Base-by-base conservation (phyloP, 2,329 filamentous ascomycete genomes). In the Pseudogymnoascus sp. region DNA sequence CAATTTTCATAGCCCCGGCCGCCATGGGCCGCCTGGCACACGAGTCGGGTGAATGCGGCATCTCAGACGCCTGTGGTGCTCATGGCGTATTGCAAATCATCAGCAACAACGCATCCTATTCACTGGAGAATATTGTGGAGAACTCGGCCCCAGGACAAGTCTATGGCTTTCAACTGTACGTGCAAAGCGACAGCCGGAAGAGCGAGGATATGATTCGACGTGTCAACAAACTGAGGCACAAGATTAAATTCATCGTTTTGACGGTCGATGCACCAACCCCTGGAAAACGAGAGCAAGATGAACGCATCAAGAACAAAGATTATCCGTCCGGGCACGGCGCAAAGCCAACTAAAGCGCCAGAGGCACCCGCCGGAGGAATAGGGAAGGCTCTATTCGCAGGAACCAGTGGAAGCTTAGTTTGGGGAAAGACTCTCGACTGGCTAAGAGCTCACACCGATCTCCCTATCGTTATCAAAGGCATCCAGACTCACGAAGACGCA, bases 371-470 rank as follows among this genome's bases (percentile, higher is more conserved):
- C 42, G 83, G 21, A 71, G 85, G 63, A 75, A 82, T 65, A 81
- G 86, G 79, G 81, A 82, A 12, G 70, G 75, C 31, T 83, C 82
- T 73, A 80, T 88, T 69, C 84, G 83, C 18, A 70, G 85, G 63
- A 75, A 82, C 65, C 18, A 23, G 81, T 86, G 79, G 81, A 82
- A 12, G 70, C 75, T 31, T 83, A 82, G 75, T 86, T 11, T 80
- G 69, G 7, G 91, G 87, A 88, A 79, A 82, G 50, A 88, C 89
- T 71, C 78, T 90, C 1, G 75, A 79, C 4, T 90, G 87, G 86
- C 70, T 90, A 21, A 83, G 86, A 76, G 80, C 78, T 71, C 75
- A 78, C 63, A 81, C 84, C 34, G 79, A 74, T 1, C 78, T 85
- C 5, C 76, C 85, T 70, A 67, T 90, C 77, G 76, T 87, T 67